Base-by-base conservation (phyloP, 225 moss, liverwort and hornwort species). In the Straminergon stramineum region DNA sequence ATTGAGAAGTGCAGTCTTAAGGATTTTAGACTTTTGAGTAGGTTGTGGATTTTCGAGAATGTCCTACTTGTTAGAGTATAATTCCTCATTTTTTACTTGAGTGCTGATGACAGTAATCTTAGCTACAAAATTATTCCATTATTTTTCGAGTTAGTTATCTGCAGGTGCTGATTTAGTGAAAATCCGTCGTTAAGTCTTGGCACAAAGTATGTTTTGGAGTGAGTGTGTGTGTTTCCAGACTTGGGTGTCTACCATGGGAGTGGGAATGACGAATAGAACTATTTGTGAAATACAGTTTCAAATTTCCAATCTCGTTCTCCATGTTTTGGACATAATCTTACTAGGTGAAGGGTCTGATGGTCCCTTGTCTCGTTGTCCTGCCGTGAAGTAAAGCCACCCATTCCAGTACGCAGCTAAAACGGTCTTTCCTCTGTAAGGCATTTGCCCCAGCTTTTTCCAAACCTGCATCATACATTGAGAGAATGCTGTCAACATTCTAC, bases 361-460 rank as follows among this genome's bases (percentile, higher is more conserved):
- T 63, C 92, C 94, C 71, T 90, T 95, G 84, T 94, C 95, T 85
- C 94, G 89, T 88, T 94, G 95, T 68, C 94, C 95, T 39, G 93
- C 77, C 9, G 94, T 89, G 84, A 95, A 94, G 31, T 95, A 93
- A 43, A 95, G 90, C 94, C 95, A 95, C 73, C 95, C 95, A 68
- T 93, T 75, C 94, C 95, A 94, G 70, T 92, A 93, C 2, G 93
- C 94, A 64, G 93, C 91, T 68, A 94, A 82, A 73, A 94, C 91
- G 18, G 95, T 94, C 74, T 94, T 95, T 19, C 76, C 93, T 87
- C 92, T 89, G 85, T 94, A 95, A 21, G 93, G 95, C 90, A 94
- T 92, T 45, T 53, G 92, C 35, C 95, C 95, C 80, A 95, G 52
- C 27, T 53, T 86, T 91, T 34, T 93, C 94, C 94, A 95, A 43